Conservation (phyloP, 2,329 filamentous ascomycete genomes). For the Aspergillus sergii region DNA sequence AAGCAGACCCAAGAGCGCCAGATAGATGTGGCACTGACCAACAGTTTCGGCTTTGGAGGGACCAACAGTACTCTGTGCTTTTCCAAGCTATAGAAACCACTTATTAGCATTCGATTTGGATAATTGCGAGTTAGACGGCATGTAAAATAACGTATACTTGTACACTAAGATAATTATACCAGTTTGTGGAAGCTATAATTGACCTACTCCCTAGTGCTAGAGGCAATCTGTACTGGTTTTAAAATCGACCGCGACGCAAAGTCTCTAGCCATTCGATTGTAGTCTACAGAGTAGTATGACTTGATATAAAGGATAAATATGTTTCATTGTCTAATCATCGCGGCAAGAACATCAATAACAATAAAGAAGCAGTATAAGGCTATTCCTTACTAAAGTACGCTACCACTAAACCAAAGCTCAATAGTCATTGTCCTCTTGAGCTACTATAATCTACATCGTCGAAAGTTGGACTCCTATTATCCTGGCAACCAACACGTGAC, state of each 20-base stretch:
- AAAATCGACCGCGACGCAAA: background rate
- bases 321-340: background rate
- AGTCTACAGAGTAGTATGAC: background rate
- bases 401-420: background rate
- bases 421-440: background rate
- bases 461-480: background rate
- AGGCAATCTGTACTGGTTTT: background rate
- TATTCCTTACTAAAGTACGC: background rate
- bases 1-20: constrained; percentile 68
- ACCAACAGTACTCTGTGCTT: constrained; percentile 93
- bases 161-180: background rate
- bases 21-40: constrained; percentile 78
- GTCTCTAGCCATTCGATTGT: background rate
- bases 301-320: background rate
- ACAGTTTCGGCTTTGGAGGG: constrained; percentile 97
- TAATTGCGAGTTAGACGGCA: background rate
- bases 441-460: background rate
- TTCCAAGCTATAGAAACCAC: constrained; percentile 22
- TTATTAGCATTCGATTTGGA: background rate
- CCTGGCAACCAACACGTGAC: background rate
- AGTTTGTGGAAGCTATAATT: background rate
- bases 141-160: constrained; percentile 1
- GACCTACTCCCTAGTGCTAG: background rate
- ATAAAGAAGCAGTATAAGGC: background rate
- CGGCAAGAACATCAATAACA: background rate